Percentiles rank a stretch among this genome's conserved stretches.
phyloP scores from a whole-genome alignment of 2,329 filamentous ascomycete genomes.

The Pseudogymnoascus pannorum region DNA sequence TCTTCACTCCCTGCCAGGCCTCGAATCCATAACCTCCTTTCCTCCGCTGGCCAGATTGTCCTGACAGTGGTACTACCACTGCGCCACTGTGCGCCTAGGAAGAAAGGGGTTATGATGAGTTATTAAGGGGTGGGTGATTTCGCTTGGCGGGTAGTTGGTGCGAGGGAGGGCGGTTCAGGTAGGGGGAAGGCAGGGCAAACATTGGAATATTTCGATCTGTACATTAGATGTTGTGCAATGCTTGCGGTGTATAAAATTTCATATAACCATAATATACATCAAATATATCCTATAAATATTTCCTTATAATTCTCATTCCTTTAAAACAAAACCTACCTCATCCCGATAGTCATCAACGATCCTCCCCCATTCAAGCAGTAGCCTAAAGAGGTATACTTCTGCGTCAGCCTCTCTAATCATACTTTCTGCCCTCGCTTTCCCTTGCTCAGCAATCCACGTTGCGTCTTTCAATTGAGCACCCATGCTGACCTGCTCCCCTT shows the following conservation, averaged over 20 bases:
- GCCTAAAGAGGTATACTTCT: slow-evolving; percentile 48
- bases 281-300: background rate
- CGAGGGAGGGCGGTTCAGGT: too few species aligned
- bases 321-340: slow-evolving; percentile 27
- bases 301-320: background rate
- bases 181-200: too few species aligned
- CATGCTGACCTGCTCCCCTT: slow-evolving; percentile 8
- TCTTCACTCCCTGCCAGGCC: background rate
- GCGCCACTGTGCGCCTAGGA: slow-evolving; percentile 2
- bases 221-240: too few species aligned
- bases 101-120: background rate
- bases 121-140: background rate
- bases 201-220: too few species aligned
- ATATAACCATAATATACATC: background rate
- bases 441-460: slow-evolving; percentile 43
- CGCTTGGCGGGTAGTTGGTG: background rate
- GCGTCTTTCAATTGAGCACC: slow-evolving; percentile 30
- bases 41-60: slow-evolving; percentile 7
- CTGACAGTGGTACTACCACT: slow-evolving; percentile 5
- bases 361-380: slow-evolving; percentile 43
- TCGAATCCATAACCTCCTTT: background rate
- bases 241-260: background rate
- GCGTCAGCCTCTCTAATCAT: slow-evolving; percentile 51
- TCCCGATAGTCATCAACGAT: slow-evolving; percentile 35
- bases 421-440: slow-evolving; percentile 47